Evolutionary conservation across 2,329 filamentous ascomycete genomes (phyloP), one percentile per base, ranked within the genome.

Genomic region (Parasarocladium wereldwijsianum): DNA sequence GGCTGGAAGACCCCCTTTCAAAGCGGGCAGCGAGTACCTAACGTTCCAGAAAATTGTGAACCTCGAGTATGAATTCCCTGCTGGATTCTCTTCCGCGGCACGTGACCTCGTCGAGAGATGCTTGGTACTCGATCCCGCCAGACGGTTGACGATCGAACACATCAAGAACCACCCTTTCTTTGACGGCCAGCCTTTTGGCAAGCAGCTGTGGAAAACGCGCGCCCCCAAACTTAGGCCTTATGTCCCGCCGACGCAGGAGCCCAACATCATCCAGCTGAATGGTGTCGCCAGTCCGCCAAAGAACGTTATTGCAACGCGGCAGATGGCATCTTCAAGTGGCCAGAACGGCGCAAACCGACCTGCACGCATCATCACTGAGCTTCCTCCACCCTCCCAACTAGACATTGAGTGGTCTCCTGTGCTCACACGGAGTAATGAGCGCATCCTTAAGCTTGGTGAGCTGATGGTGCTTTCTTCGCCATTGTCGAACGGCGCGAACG

Each of bases 381-480:
- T 98, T 8, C 85, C 90, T 11, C 87, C 90, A n/a, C 90, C 90
- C 1, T 93, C 82, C 29, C 90, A 96, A 51, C 62, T 98, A 16
- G 90, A 98, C 47, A 93, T 98, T 34, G 90, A 98, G 54, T 98
- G 90, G 90, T 94, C 87, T 1, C 90, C 90, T 1, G 86, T 98
- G 4, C 61, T 98, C 32, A 94, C 82, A 8, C 76, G 77, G 44
- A 77, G 74, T 35, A 94, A 96, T 46, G 90, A 98, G 54, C 73
- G 90, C 20, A 98, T 98, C 41, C 54, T 98, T 38, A 94, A 93
- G 51, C 63, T 98, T 14, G 90, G 90, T 3, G 93, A 98, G 44
- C 59, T 94, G 38, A 70, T 85, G 52, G 86, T 98, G 6, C 65
- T 82, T 22, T 79, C 83, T 5, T 72, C 82, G 3, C 79, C 86